Percentiles rank a stretch among this genome's conserved stretches.
Evolutionary conservation across 345 rosid species (phyloP).

Genomic region (Alliaria petiolata): DNA sequence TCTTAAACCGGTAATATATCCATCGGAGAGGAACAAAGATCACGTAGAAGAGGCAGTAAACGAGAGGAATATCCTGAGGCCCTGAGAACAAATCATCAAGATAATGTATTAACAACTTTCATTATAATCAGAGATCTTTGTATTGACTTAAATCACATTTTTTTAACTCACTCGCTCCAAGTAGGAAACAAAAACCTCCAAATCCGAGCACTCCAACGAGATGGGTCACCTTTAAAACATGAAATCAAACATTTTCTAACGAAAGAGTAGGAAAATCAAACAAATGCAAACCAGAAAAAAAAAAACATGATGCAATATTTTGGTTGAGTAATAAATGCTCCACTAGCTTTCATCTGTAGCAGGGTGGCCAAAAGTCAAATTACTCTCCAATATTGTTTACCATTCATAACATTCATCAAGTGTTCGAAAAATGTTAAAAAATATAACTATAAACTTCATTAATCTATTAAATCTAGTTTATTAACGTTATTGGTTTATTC

Average conservation of each 20-base stretch:
- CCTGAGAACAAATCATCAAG: constrained; percentile 47
- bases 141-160: constrained; percentile 1
- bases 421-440: background rate
- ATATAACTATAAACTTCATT: background rate
- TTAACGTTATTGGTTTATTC: background rate
- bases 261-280: background rate
- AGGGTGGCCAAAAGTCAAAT: background rate
- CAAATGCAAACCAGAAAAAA: too few species aligned
- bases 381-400: background rate
- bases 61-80: constrained; percentile 82
- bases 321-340: background rate
- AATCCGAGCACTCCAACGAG: constrained; percentile 87
- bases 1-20: constrained; percentile 94
- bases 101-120: background rate
- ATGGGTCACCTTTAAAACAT: constrained; percentile 63
- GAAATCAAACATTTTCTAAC: background rate
- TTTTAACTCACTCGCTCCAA: constrained; percentile 81
- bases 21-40: constrained; percentile 92
- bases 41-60: constrained; percentile 76
- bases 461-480: background rate
- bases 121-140: background rate
- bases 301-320: background rate
- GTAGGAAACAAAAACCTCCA: constrained; percentile 86
- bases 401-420: background rate
- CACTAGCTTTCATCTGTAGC: background rate